phyloP scores from a whole-genome alignment of 108 stramenopile genomes.

The Schizochytrium sp. region DNA sequence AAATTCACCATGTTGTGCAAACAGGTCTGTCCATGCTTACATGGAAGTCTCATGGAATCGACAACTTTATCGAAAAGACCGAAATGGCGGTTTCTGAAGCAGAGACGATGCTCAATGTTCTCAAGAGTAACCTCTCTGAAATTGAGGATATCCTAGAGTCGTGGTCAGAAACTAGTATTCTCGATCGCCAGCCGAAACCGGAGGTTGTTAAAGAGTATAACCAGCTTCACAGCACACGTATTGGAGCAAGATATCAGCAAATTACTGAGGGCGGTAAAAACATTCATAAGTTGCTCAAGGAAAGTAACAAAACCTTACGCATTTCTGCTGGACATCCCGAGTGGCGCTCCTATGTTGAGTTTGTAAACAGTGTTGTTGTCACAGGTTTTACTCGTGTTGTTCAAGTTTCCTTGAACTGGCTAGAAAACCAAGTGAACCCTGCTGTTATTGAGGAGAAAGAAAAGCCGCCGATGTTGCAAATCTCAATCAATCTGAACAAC shows the following conservation, averaged over 20 bases:
- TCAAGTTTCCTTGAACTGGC: constrained; percentile 78
- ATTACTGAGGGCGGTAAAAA: constrained; percentile 84
- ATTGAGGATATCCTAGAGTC: constrained; percentile 74
- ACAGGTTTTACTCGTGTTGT: constrained; percentile 81
- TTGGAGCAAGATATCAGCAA: constrained; percentile 75
- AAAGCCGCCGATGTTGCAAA: constrained; percentile 83
- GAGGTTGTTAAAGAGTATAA: constrained; percentile 85
- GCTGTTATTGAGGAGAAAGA: constrained; percentile 75
- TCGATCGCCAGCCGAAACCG: constrained; percentile 86
- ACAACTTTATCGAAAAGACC: constrained; percentile 81
- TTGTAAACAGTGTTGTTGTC: constrained; percentile 85
- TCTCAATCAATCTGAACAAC: constrained; percentile 79
- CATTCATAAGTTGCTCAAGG: constrained; percentile 82
- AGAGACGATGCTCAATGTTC: constrained; percentile 79
- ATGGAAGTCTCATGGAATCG: constrained; percentile 81
- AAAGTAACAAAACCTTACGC: constrained; percentile 82
- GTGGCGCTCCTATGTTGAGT: constrained; percentile 86
- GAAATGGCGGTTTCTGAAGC: constrained; percentile 81
- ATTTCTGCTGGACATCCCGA: constrained; percentile 81
- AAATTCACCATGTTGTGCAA: constrained; percentile 81
- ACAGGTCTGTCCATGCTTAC: constrained; percentile 80
- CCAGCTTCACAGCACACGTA: constrained; percentile 75
- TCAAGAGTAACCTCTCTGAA: constrained; percentile 83
- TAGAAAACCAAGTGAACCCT: constrained; percentile 82
- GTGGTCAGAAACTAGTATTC: constrained; percentile 79